phyloP scores from a whole-genome alignment of 2,329 filamentous ascomycete species.

The Huntiella moniliformis region DNA sequence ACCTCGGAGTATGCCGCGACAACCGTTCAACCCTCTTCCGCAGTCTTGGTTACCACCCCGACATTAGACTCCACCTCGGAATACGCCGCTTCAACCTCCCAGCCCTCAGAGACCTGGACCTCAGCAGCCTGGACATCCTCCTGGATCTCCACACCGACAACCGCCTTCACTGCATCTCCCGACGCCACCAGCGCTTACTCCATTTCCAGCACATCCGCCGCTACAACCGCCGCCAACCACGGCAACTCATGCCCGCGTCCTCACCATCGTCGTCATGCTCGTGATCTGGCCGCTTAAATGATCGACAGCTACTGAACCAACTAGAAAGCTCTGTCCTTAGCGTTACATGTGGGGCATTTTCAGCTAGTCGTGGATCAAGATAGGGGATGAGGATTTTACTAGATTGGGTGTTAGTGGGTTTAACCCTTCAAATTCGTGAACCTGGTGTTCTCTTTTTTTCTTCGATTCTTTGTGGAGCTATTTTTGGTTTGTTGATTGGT shows the following conservation, averaged over 20 bases:
- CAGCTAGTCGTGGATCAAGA: neutral
- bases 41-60: neutral
- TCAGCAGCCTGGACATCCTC: neutral
- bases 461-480: neutral
- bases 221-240: neutral
- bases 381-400: neutral
- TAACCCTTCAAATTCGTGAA: neutral
- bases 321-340: neutral
- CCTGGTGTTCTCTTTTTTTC: neutral
- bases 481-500: neutral
- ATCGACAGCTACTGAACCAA: neutral
- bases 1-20: neutral
- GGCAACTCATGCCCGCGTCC: neutral
- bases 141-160: neutral
- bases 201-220: neutral
- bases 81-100: neutral
- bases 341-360: neutral
- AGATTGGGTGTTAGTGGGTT: neutral
- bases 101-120: no score
- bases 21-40: neutral
- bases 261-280: slow-evolving; percentile 1
- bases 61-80: neutral
- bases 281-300: neutral
- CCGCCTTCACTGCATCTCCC: neutral
- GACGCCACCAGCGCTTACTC: no score